These are phyloP conservation scores for Monosporascus sp. DNA, from an alignment of 2,329 filamentous ascomycete genomes.

Conservation along the genomic window DNA sequence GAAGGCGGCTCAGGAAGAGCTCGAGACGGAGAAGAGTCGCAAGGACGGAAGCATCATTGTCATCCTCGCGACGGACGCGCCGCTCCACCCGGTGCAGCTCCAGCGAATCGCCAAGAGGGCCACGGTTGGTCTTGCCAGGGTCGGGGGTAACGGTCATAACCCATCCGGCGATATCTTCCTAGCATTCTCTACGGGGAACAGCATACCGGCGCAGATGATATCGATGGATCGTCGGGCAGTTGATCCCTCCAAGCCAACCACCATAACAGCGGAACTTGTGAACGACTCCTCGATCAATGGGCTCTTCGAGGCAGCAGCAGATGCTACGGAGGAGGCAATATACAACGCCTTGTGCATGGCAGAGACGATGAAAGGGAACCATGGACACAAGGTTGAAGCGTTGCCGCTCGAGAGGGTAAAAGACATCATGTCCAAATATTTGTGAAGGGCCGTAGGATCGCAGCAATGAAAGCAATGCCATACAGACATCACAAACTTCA, in stretches of 20 bases:
- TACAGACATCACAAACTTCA: too few relatives aligned
- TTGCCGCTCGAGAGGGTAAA: slow-evolving; percentile 42
- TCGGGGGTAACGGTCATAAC: slow-evolving; percentile 58
- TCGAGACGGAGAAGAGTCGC: slow-evolving; percentile 37
- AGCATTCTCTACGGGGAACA: slow-evolving; percentile 58
- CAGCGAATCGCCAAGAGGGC: slow-evolving; percentile 55
- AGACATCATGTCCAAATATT: slow-evolving; percentile 39
- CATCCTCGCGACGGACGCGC: slow-evolving; percentile 55
- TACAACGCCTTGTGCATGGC: slow-evolving; percentile 60
- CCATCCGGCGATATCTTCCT: slow-evolving; percentile 63
- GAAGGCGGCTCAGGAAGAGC: slow-evolving; percentile 23
- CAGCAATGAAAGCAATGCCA: too few relatives aligned
- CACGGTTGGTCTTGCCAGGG: slow-evolving; percentile 54
- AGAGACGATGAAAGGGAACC: slow-evolving; percentile 51
- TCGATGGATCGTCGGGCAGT: slow-evolving; percentile 26
- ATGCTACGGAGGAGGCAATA: slow-evolving; percentile 61
- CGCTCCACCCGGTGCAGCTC: slow-evolving; percentile 52
- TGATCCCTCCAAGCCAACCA: slow-evolving; percentile 35
- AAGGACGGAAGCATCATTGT: slow-evolving; percentile 60
- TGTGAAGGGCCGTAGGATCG: background rate
- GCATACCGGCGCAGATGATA: slow-evolving; percentile 39
- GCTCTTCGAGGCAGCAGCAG: slow-evolving; percentile 56
- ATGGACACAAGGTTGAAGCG: slow-evolving; percentile 43
- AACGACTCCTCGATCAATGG: slow-evolving; percentile 57
- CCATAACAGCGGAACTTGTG: slow-evolving; percentile 38